Base-by-base conservation (phyloP, 2,329 filamentous ascomycete genomes). In the Scytalidium sp. region DNA sequence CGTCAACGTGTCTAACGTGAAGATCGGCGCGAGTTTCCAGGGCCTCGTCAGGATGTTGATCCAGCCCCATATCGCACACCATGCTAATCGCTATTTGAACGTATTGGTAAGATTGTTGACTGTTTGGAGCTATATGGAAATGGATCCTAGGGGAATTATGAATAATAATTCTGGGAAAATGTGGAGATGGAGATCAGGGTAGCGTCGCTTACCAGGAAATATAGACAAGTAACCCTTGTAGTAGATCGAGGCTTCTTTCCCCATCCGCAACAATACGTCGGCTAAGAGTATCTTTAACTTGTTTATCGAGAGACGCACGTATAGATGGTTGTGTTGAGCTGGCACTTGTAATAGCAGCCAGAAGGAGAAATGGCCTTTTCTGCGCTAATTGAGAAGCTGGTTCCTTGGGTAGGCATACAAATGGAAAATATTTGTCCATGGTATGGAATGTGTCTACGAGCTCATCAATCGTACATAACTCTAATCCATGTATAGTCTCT, bases 201-300 rank as follows among this genome's bases (percentile, higher is more conserved):
- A 56, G 50, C 10, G 42, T 27, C 19, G 21, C 21, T 36, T 50
- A 60, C 61, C 60, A 62, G 15, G 58, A 53, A 46, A 63, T 50
- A 29, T 62, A 52, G 13, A 64, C 54, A 39, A 63, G 54, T 51
- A 62, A 47, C 8, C 55, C 61, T 48, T 64, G 60, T 13, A 64
- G 56, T 7, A 63, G 46, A 29, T 64, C 61, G 43, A 64, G 40
- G 46, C 53, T 58, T 47, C 59, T 61, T 40, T 64, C 59, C 8
- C 51, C 52, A 17, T 49, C 43, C 9, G 56, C 23, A 19, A 59
- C 17, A n/a, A 36, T 36, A 36, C 32, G 32, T 5, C 17, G 7
- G 5, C 11, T n/a, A 10, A 36, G 32, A 36, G 17, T 36, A 5
- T 36, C 32, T 36, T 36, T 36, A n/a, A 36, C 13, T 36, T 36